Percentiles rank a stretch among this genome's conserved stretches.
phyloP scores from a whole-genome alignment of 495 filamentous ascomycete genomes.

The Oidiodendron maius region DNA sequence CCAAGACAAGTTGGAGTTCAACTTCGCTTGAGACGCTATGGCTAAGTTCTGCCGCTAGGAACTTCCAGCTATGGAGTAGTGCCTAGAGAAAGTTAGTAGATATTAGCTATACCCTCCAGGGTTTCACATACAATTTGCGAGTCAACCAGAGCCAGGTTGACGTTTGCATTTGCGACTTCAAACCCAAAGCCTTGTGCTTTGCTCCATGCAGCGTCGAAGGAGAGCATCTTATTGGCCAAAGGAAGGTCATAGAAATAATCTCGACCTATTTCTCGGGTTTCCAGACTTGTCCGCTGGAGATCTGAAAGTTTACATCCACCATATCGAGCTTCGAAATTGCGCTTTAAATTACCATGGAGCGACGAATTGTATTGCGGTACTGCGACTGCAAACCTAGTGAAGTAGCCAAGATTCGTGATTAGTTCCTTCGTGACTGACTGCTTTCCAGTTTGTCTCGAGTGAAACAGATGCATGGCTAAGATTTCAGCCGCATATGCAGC shows the following conservation, averaged over 20 bases:
- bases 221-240: slow-evolving; percentile 66
- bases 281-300: slow-evolving; percentile 69
- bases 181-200: slow-evolving; percentile 64
- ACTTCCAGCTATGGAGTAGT: slow-evolving; percentile 84
- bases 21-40: slow-evolving; percentile 54
- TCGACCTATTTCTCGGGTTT: slow-evolving; percentile 54
- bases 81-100: slow-evolving; percentile 41
- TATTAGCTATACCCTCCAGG: not conserved
- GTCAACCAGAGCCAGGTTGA: slow-evolving; percentile 86
- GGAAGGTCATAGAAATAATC: slow-evolving; percentile 78
- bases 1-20: slow-evolving; percentile 59
- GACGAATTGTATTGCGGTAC: slow-evolving; percentile 77
- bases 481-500: slow-evolving; percentile 80
- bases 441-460: slow-evolving; percentile 66
- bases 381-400: slow-evolving; percentile 64
- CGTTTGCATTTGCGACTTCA: slow-evolving; percentile 80
- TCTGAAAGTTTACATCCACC: slow-evolving; percentile 59
- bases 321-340: slow-evolving; percentile 77
- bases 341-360: slow-evolving; percentile 65
- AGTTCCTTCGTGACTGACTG: slow-evolving; percentile 54
- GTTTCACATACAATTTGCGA: slow-evolving; percentile 72
- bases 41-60: slow-evolving; percentile 78
- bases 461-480: slow-evolving; percentile 85
- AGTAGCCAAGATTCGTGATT: slow-evolving; percentile 64
- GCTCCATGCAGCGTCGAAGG: slow-evolving; percentile 70